Evolutionary conservation across 768 basidiomycete genomes (phyloP), one percentile per base, ranked within the genome.

Genomic region (Vararia minispora): DNA sequence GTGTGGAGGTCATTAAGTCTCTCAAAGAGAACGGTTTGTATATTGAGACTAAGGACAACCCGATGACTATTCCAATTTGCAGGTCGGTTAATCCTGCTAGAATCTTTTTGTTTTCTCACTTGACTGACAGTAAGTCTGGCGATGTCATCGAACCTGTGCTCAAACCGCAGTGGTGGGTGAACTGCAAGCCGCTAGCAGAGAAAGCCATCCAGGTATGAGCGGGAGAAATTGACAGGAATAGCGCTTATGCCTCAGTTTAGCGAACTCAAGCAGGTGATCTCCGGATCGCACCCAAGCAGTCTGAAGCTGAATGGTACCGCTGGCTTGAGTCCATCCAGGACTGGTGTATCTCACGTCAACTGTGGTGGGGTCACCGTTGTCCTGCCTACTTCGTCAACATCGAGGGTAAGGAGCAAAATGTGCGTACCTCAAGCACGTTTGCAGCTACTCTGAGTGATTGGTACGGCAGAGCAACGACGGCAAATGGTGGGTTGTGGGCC

Each of bases 121-220:
- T 14, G 14, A 22, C 22, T 28, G 37, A 3, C 47, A 94, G 86
- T 49, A 94, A 95, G 71, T 95, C 90, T 3, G 94, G 94, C 1
- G 95, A 99, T 55, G 60, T 99, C 38, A 95, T 98, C 48, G 95
- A 99, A 59, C 82, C 87, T 2, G 65, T 97, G 16, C 64, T 98
- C 51, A 98, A 95, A 59, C 95, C 95, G 0, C 95, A 99, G 56
- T 99, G 95, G 95, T 99, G 94, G 92, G 83, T 99, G 25, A 77
- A 80, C 58, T 94, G 91, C 63, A 76, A 87, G 58, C 82, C 83
- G 1, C 64, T 98, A 36, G 91, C 94, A 0, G 81, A 89, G 37
- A 87, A 91, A 51, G 89, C 86, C 5, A 71, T 94, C 56, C 76
- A 79, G 67, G 91, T 87, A 48, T 35, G 54, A 34, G 12, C 13